Percentiles rank a stretch among this genome's conserved stretches.
Conservation (phyloP, 148 eudicot genomes). For the Amaranthus hypochondriacus region DNA sequence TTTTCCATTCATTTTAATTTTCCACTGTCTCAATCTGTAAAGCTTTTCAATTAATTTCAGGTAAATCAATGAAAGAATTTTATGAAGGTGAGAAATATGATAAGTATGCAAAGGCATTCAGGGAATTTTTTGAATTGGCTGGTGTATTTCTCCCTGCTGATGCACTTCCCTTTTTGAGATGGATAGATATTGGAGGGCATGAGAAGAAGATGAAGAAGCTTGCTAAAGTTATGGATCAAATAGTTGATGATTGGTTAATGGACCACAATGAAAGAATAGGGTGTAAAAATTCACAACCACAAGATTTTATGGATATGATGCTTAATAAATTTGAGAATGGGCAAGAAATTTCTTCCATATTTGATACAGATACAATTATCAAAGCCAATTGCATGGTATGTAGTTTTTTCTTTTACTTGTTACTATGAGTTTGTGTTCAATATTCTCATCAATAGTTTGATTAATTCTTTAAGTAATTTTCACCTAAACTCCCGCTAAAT, state of each 20-base stretch:
- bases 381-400: conserved; percentile 32
- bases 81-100: conserved; percentile 13
- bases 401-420: background rate
- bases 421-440: too few relatives aligned
- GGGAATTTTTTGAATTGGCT: conserved; percentile 23
- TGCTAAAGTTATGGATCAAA: conserved; percentile 18
- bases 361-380: conserved; percentile 17
- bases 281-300: background rate
- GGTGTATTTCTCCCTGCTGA: conserved; percentile 24
- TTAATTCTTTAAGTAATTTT: too few relatives aligned
- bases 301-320: conserved; percentile 34
- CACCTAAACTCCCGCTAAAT: too few relatives aligned
- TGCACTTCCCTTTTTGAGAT: conserved; percentile 24
- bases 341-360: background rate
- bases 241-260: conserved; percentile 23
- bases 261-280: conserved; percentile 16
- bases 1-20: too few relatives aligned
- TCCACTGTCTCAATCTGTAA: too few relatives aligned
- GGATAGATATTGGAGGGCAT: conserved; percentile 35
- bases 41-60: conserved; percentile 13
- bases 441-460: too few relatives aligned
- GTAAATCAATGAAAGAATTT: conserved; percentile 27
- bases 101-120: conserved; percentile 13
- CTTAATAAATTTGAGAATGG: conserved; percentile 8
- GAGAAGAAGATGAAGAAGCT: conserved; percentile 28